Evolutionary conservation across 345 rosid species (phyloP), one percentile per base, ranked within the genome.

Genomic region (Geranium rotundifolium): DNA sequence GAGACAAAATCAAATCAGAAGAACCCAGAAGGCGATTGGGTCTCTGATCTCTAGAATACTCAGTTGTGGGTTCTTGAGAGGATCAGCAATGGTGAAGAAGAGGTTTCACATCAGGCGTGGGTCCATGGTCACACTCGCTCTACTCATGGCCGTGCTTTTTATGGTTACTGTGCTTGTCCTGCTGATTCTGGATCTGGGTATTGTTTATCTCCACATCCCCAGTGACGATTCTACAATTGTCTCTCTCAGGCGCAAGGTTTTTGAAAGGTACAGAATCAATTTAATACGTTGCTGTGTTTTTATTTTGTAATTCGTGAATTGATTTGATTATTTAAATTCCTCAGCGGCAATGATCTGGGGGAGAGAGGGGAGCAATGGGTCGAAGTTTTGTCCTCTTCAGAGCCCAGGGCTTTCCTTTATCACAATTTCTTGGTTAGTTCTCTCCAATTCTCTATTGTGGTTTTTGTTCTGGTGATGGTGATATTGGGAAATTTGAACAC

Each of bases 361-460:
- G 68, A 70, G 68, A 84, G 87, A 80, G 85, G 79, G 55, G 83
- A 84, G 70, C 90, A 85, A 73, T 85, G 95, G 98, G 89, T 91
- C 20, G 90, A 92, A 79, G 78, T 92, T 14, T 46, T 46, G 61
- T 69, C 89, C 58, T 81, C 98, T 16, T 89, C 96, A 95, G 95
- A 89, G 75, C 98, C 98, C 14, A 75, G 96, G 65, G 93, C 96
- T 67, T 83, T 80, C 66, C 52, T 92, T 55, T 89, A 87, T 74
- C 98, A 89, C 37, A 83, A 79, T 73, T 89, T 92, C 71, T 74
- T 92, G 95, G 98, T 89, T 61, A 68, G 87, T 74, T 4, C 52
- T 46, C 52, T 46, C 14, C 8, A 46, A 7, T 46, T 46, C 27
- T 37, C 46, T 37, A 10, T 5, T 37, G 9, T 37, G 46, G 9